Percentiles rank a stretch among this genome's conserved stretches.
phyloP scores from a whole-genome alignment of 176 grass and related monocot genomes.

The Rhynchospora breviuscula region DNA sequence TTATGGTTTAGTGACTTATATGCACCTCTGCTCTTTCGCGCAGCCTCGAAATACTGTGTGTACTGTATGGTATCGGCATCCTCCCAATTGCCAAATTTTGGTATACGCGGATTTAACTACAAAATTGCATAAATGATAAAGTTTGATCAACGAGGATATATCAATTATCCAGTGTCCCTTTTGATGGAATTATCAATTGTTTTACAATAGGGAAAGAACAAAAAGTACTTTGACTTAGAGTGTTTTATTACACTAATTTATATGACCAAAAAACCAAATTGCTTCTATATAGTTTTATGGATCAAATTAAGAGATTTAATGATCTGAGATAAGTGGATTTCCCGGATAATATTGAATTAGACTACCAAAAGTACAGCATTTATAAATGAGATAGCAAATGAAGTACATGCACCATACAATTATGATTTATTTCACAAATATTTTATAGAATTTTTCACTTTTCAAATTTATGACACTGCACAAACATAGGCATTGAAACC shows the following conservation, averaged over 20 bases:
- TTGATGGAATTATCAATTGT: background rate
- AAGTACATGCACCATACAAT: background rate
- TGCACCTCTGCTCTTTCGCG: conserved; percentile 50
- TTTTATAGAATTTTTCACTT: background rate
- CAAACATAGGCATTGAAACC: background rate
- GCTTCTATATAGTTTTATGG: background rate
- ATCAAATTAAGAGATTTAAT: background rate
- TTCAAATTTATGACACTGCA: background rate
- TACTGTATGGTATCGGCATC: conserved; percentile 44
- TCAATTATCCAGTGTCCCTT: background rate
- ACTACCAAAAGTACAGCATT: background rate
- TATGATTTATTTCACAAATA: background rate
- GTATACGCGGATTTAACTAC: conserved; percentile 45
- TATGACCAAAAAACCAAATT: background rate
- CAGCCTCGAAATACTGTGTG: conserved; percentile 64
- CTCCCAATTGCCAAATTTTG: conserved; percentile 84
- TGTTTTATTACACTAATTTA: background rate
- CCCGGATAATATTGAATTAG: background rate
- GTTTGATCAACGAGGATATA: background rate
- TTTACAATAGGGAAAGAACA: background rate
- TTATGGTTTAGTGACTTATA: conserved; percentile 42
- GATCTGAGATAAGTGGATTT: too few species aligned
- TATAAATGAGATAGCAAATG: background rate
- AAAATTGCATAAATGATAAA: background rate
- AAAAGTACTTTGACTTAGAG: background rate